Conservation (phyloP, 2,329 filamentous ascomycete genomes). For the Xenoacremonium recifei region DNA sequence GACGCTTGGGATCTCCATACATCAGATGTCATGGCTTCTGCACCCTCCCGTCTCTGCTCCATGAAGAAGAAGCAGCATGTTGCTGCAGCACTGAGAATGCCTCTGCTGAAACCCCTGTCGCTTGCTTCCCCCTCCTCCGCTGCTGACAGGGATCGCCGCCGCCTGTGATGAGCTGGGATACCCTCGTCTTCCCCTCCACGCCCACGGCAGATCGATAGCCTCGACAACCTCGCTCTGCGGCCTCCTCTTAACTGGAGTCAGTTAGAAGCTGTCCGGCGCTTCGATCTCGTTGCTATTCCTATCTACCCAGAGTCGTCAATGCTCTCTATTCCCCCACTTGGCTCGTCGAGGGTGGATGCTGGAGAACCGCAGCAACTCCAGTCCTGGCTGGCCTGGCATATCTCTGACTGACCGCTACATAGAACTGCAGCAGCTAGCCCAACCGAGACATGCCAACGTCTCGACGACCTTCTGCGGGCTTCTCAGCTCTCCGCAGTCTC, state of each 20-base stretch:
- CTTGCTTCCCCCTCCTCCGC: too few species aligned
- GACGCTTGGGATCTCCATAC: too few species aligned
- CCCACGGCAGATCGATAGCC: not conserved
- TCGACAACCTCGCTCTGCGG: not conserved
- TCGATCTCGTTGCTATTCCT: constrained; percentile 18
- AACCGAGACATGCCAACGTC: not conserved
- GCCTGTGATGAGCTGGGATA: not conserved
- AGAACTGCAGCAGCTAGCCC: not conserved
- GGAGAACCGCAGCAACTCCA: too few species aligned
- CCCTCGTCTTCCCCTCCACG: not conserved
- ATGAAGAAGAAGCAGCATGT: too few species aligned
- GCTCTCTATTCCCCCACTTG: too few species aligned
- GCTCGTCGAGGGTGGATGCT: too few species aligned
- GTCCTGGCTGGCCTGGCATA: too few species aligned
- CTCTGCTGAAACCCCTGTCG: too few species aligned
- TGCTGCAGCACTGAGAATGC: too few species aligned
- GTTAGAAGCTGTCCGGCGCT: constrained; percentile 9
- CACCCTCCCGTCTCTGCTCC: too few species aligned
- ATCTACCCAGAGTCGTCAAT: too few species aligned
- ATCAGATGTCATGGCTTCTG: too few species aligned
- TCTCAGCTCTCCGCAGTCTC: not conserved
- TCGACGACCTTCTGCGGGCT: not conserved
- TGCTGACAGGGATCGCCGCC: not conserved
- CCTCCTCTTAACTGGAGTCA: constrained; percentile 14
- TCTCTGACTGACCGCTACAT: constrained; percentile 1